Evolutionary conservation across 1,284 basidiomycete genomes (phyloP).

Genomic region (Nidula niveotomentosa): DNA sequence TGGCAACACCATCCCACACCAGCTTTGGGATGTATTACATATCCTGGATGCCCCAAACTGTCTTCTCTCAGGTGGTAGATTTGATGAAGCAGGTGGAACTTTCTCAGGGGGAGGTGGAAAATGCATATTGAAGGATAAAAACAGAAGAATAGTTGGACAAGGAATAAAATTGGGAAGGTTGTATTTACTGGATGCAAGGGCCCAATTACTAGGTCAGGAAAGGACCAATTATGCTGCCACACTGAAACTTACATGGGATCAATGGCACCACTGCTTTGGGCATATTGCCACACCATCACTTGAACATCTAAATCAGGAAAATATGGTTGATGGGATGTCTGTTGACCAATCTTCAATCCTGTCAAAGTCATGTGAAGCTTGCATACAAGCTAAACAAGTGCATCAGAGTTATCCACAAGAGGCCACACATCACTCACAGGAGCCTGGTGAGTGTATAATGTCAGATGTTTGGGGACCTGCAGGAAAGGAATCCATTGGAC

Average conservation of each 20-base stretch:
- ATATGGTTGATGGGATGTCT: conserved; percentile 25
- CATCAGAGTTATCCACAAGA: conserved; percentile 17
- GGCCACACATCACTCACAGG: conserved; percentile 3
- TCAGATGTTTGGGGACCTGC: conserved; percentile 12
- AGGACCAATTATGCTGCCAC: conserved; percentile 4
- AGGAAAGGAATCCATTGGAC: conserved; percentile 5
- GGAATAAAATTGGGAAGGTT: conserved; percentile 6
- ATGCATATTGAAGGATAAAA: conserved; percentile 2
- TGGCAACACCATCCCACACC: conserved; percentile 3
- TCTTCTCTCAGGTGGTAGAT: conserved; percentile 9
- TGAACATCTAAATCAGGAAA: conserved; percentile 13
- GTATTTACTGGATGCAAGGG: conserved; percentile 7
- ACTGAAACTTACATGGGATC: conserved; percentile 18
- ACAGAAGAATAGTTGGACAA: conserved; percentile 5
- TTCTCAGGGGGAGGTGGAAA: too few species aligned
- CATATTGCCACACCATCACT: conserved; percentile 23
- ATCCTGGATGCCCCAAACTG: conserved; percentile 10
- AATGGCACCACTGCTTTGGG: conserved; percentile 32
- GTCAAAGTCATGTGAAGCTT: conserved; percentile 21
- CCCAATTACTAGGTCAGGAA: conserved; percentile 5
- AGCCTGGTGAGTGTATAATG: conserved; percentile 5
- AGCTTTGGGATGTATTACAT: conserved; percentile 6
- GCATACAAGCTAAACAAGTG: conserved; percentile 27
- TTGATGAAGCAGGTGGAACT: conserved; percentile 5
- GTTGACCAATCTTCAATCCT: conserved; percentile 11